Conservation (phyloP, 1,139 yeast genomes). For the Insectozyma bohioensis region DNA sequence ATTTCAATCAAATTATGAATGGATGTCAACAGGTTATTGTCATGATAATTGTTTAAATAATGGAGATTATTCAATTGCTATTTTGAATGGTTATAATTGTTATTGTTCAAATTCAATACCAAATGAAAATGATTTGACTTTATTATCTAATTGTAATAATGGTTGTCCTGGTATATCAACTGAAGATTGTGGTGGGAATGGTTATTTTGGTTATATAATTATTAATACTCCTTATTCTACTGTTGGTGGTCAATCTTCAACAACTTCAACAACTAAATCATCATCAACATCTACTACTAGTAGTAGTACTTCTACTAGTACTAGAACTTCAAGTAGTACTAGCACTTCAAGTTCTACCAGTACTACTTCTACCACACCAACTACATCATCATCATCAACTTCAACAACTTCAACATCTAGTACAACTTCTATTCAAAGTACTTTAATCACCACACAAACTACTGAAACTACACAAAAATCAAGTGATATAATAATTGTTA, state of each 20-base stretch:
- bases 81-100: constrained; percentile 51
- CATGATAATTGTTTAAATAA: constrained; percentile 37
- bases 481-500: constrained; percentile 11
- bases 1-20: constrained; percentile 16
- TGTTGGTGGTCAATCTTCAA: constrained; percentile 11
- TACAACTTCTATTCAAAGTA: constrained; percentile 4
- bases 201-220: constrained; percentile 36
- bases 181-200: constrained; percentile 35
- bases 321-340: constrained; percentile 5
- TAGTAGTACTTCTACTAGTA: constrained; percentile 12
- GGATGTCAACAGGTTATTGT: constrained; percentile 59
- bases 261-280: constrained; percentile 3
- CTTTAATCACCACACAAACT: constrained; percentile 11
- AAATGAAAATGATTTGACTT: constrained; percentile 29
- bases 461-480: constrained; percentile 17
- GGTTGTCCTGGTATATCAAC: constrained; percentile 51
- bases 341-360: neutral
- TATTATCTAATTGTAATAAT: constrained; percentile 37
- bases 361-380: constrained; percentile 1
- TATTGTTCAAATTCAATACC: constrained; percentile 64
- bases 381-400: constrained; percentile 2
- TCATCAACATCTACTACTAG: constrained; percentile 10
- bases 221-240: constrained; percentile 25
- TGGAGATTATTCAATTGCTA: constrained; percentile 58
- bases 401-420: constrained; percentile 5